Evolutionary conservation across 805 yeast genomes (phyloP), one percentile per base, ranked within the genome.

Genomic region (Candida nemodendra): DNA sequence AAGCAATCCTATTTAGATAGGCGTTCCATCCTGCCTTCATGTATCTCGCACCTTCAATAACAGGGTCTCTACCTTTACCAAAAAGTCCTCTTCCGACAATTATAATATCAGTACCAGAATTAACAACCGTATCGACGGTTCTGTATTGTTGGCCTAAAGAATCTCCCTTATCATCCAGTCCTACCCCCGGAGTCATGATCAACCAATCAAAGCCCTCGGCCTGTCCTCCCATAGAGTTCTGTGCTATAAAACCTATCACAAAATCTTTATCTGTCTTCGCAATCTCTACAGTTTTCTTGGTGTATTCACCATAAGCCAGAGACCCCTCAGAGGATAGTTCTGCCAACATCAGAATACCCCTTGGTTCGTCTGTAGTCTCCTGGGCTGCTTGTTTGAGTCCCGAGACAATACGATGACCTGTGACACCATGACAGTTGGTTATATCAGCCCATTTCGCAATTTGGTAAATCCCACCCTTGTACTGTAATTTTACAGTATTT

Each of bases 81-180:
- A 85, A 89, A 39, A 93, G 71, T 0, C 99, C 99, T 65, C 99
- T 79, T 9, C 99, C 99, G n/a, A 93, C 99, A 60, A 93, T 93
- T 42, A 93, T 90, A 35, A 93, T 76, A 61, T 93, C 99, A 2
- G 95, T 75, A n/a, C 98, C 98, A 1, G 84, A 78, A 11, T 76
- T 57, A 9, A 91, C 71, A 17, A 89, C 99, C 43, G 84, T 87
- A 47, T 78, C 78, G 3, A 91, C 98, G 4, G 96, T 80, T 62
- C 99, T 76, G 64, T 93, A 93, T 65, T 93, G 98, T 64, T 93
- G 99, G 17, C 99, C 99, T 44, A 93, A 72, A 1, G 82, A 78
- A 60, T 93, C 99, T 12, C 98, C 97, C 61, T 84, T 93, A 58
- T 91, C 98, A 58, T 91, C 99, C 36, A 93, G 73, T 3, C 98